phyloP scores from a whole-genome alignment of 768 basidiomycete genomes.

The Termitomyces sp. region DNA sequence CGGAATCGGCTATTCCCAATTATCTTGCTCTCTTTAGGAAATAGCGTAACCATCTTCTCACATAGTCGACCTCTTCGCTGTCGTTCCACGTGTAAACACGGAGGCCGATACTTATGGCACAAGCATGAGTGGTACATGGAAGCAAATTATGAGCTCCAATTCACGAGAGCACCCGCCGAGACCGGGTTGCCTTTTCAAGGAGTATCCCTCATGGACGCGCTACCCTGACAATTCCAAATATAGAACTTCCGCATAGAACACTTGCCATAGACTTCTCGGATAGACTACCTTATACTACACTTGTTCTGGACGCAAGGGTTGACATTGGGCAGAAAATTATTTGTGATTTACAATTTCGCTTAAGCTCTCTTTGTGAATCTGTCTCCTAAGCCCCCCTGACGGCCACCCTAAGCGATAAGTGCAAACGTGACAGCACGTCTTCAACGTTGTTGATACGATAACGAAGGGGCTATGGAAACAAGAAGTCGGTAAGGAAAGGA shows the following conservation, averaged over 20 bases:
- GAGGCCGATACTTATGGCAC: background rate
- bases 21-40: background rate
- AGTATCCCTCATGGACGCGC: background rate
- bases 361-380: background rate
- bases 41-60: background rate
- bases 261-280: background rate
- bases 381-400: background rate
- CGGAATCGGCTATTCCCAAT: no score
- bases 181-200: background rate
- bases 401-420: background rate
- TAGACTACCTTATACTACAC: background rate
- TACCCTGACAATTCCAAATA: conserved; percentile 1
- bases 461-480: no score
- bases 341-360: background rate
- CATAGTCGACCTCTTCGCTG: background rate
- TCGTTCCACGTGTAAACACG: background rate
- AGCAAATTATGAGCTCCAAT: background rate
- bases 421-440: background rate
- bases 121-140: background rate
- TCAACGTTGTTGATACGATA: background rate
- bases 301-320: background rate
- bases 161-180: background rate
- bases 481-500: no score
- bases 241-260: conserved; percentile 8
- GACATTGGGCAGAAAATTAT: background rate